Evolutionary conservation across 2,329 filamentous ascomycete genomes (phyloP).

Genomic region (Botrytis sinoallii): DNA sequence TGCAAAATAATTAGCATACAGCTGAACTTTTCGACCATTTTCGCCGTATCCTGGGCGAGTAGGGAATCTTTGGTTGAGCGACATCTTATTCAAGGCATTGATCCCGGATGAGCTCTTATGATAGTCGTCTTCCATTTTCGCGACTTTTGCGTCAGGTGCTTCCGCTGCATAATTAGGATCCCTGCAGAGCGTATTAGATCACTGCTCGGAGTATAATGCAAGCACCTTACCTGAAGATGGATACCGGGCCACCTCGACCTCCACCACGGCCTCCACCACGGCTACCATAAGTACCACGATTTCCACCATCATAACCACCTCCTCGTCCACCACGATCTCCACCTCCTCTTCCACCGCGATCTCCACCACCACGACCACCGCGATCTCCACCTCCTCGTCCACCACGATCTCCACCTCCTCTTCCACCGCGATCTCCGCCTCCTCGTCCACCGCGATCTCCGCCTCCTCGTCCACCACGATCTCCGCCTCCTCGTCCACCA

Average conservation of each 20-base stretch:
- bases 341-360: slow-evolving; percentile 26
- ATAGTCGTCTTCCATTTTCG: slow-evolving; percentile 35
- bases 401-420: slow-evolving; percentile 2
- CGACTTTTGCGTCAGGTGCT: slow-evolving; percentile 30
- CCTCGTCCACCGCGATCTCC: background rate
- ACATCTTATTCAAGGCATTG: slow-evolving; percentile 25
- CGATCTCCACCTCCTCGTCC: slow-evolving; percentile 21
- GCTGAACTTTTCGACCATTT: slow-evolving; percentile 29
- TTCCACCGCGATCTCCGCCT: background rate
- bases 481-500: slow-evolving; percentile 17
- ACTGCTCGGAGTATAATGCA: background rate
- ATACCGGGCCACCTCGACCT: slow-evolving; percentile 27
- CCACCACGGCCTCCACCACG: slow-evolving; percentile 32
- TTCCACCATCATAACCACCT: slow-evolving; percentile 27
- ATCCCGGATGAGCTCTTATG: slow-evolving; percentile 29
- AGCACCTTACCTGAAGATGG: slow-evolving; percentile 31
- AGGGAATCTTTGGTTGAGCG: slow-evolving; percentile 25
- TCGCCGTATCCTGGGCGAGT: slow-evolving; percentile 36
- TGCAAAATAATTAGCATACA: slow-evolving; percentile 38
- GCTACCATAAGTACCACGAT: slow-evolving; percentile 17
- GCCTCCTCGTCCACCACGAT: background rate
- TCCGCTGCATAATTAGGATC: slow-evolving; percentile 28
- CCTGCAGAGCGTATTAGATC: slow-evolving; percentile 19
- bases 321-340: background rate
- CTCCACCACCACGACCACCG: slow-evolving; percentile 28